Evolutionary conservation across 148 eudicot genomes (phyloP), one percentile per base, ranked within the genome.

Genomic region (Camellia japonica): DNA sequence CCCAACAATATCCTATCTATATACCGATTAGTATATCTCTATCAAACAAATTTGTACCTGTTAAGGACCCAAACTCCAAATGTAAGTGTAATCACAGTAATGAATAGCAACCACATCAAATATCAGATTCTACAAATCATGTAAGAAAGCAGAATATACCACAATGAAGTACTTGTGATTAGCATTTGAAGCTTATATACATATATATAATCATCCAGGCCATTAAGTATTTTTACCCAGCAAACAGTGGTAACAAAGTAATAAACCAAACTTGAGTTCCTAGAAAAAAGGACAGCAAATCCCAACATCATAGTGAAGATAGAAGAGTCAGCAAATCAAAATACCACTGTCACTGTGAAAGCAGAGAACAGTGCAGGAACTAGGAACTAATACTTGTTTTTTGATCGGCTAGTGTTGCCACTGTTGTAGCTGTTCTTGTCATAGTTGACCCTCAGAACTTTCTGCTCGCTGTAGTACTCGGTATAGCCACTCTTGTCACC

Each of bases 401-500:
- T 66, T 2, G 44, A 6, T 5, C 6, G 16, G 47, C 47, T 66
- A 66, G 7, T 12, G 18, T 66, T 66, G 70, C 47, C 47, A 10
- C 9, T 66, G 7, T 66, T 8, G 59, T 55, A 19, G 66, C 66
- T 62, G 51, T 47, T 47, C 7, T 62, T 70, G 0, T 46, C 73
- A 70, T 15, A 70, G 52, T 16, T 70, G 54, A 70, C 73, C 73
- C 5, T n/a, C 73, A 16, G n/a, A 70, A 46, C 30, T 20, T 70
- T 70, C 14, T 70, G 73, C 73, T 70, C 73, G 19, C 13, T 16
- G 55, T 70, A 10, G 73, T 43, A 44, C 19, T 18, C 55, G 46
- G 73, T 70, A 20, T 18, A 70, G 12, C 73, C 73, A 70, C 73
- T 70, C 19, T 46, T 70, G 73, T 70, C 73, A n/a, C 73, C 38